Base-by-base conservation (phyloP, 805 yeast genomes). In the Pichia ethanolica region DNA sequence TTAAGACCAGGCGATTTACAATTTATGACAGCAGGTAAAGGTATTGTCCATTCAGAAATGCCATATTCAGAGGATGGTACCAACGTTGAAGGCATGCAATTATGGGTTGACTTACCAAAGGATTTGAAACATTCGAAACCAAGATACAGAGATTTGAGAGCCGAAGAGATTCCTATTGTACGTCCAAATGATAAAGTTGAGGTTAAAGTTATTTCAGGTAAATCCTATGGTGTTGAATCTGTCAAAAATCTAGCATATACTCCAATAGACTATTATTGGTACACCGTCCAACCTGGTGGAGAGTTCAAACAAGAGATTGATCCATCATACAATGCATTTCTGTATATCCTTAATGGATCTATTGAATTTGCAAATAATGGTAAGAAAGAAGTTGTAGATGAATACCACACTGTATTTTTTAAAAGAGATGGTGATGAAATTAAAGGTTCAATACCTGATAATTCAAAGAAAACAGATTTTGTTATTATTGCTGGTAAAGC, bases 21-120 rank as follows among this genome's bases (percentile, higher is more conserved):
- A 65, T 88, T 89, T 65, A 89, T 89, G 96, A 89, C 96, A 30
- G 96, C 96, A 5, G 96, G 96, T 52, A 77, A 76, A 58, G 97
- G 95, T 45, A 79, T 88, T 36, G 86, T 86, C 48, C 96, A 88
- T 64, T 77, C 89, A 3, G 96, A 89, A 62, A 88, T 88, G 79
- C 96, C 96, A 8, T 82, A 82, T 35, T 71, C 75, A 37, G 67
- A 64, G 37, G 74, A 74, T 39, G 79, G 82, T 1, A 67, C 76
- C 25, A 68, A 70, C 25, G 67, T 68, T 33, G 73, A 71, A 48
- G 95, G 95, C 52, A 70, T 88, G 71, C 97, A 89, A 66, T 70
- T 89, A 47, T 89, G 96, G 96, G 93, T 87, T 36, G 95, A 87
- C 63, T 74, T 82, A 56, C 96, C 93, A 20, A 77, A 69, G 40